These are phyloP conservation scores for Alternaria solani DNA, from an alignment of 2,329 filamentous ascomycete species.

Conservation along the genomic window DNA sequence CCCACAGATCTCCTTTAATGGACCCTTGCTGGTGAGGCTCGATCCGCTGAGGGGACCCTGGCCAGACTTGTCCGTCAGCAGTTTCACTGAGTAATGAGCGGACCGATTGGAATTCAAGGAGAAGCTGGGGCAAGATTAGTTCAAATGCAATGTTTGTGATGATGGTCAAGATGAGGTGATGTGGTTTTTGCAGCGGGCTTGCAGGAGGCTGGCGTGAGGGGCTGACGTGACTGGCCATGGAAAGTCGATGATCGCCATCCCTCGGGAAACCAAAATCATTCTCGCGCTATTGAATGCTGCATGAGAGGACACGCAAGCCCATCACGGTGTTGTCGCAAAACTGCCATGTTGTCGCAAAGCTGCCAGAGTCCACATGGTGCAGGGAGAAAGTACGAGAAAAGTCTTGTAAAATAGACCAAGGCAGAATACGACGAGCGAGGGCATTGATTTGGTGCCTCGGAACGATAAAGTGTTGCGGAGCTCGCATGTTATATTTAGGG, in stretches of 20 bases:
- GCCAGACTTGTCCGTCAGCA: slow-evolving; percentile 1
- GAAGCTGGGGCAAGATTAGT: neutral
- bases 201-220: neutral
- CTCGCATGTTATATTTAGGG: slow-evolving; percentile 19
- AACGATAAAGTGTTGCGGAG: slow-evolving; percentile 15
- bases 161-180: neutral
- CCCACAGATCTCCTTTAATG: slow-evolving; percentile 4
- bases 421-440: neutral
- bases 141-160: neutral
- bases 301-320: neutral
- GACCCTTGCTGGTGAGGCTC: slow-evolving; percentile 4
- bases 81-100: slow-evolving; percentile 9
- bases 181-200: neutral
- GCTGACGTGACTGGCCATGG: neutral
- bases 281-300: neutral
- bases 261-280: slow-evolving; percentile 1
- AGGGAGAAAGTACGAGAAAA: neutral
- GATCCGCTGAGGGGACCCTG: slow-evolving; percentile 7
- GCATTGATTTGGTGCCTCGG: slow-evolving; percentile 6
- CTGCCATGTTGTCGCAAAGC: neutral
- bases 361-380: neutral
- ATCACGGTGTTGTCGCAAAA: neutral
- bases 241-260: slow-evolving; percentile 4
- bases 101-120: neutral
- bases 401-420: neutral